Evolutionary conservation across 2,329 filamentous ascomycete genomes (phyloP).

Genomic region (Ophiostoma sp.): DNA sequence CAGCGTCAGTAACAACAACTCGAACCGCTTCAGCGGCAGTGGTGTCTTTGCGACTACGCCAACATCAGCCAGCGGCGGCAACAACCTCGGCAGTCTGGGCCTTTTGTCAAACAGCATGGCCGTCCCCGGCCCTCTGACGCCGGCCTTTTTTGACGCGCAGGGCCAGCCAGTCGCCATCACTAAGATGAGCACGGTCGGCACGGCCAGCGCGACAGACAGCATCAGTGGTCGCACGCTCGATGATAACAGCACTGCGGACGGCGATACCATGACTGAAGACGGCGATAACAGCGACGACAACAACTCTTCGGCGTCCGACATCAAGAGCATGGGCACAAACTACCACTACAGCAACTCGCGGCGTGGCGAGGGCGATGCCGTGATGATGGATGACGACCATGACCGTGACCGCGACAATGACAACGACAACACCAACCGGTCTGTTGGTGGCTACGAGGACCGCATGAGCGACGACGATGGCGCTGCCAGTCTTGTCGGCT

Average conservation of each 20-base stretch:
- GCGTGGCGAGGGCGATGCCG: constrained; percentile 25
- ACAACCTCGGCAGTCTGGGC: constrained; percentile 26
- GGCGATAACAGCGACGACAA: constrained; percentile 49
- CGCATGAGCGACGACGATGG: constrained; percentile 71
- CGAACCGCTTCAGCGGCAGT: constrained; percentile 16
- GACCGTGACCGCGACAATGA: constrained; percentile 47
- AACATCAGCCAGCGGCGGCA: constrained; percentile 39
- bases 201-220: constrained; percentile 65
- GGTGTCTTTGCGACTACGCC: constrained; percentile 39
- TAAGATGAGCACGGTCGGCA: constrained; percentile 86
- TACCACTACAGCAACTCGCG: constrained; percentile 43
- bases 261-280: constrained; percentile 45
- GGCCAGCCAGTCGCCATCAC: constrained; percentile 62
- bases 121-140: constrained; percentile 40
- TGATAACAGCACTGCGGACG: constrained; percentile 46
- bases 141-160: constrained; percentile 76
- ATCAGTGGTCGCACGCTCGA: constrained; percentile 23
- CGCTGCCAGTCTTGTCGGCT: constrained; percentile 77
- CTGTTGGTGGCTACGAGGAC: constrained; percentile 53
- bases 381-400: constrained; percentile 47
- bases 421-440: constrained; percentile 45
- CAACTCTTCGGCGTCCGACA: constrained; percentile 51
- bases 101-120: constrained; percentile 17
- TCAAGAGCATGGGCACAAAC: constrained; percentile 63
- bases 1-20: not conserved